Base-by-base conservation (phyloP, 192 early-diverging fungal genomes). In the Coemansia sp. region DNA sequence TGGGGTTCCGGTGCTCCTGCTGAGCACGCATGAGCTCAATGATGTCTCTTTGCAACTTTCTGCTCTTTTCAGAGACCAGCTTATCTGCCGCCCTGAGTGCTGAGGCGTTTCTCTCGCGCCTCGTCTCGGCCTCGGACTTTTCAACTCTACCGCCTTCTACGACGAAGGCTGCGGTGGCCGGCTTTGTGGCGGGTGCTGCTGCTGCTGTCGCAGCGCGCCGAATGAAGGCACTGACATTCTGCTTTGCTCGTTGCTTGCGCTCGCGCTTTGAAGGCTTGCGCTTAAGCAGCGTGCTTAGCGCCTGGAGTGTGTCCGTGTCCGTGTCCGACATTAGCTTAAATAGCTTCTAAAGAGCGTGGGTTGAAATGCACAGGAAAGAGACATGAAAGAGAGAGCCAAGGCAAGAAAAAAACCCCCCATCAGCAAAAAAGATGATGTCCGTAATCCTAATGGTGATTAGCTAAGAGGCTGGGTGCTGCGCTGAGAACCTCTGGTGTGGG, bases 21-120 rank as follows among this genome's bases (percentile, higher is more conserved):
- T 71, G 68, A 20, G 78, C 78, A 23, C 63, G 55, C 59, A 80
- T 5, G 24, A 80, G 69, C 65, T 80, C 78, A 21, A 80, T 5
- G 9, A 80, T 45, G 7, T 75, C 63, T 28, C 53, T 50, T 39
- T 75, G 72, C 62, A 80, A 18, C 42, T 56, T 66, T 66, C 66
- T 60, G 63, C 61, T 66, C 39, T 71, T 71, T 31, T 62, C 14
- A 7, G 55, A 70, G 35, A 69, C 42, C 28, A 80, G 57, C 24
- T 63, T 67, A 39, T 66, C 69, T 23, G 66, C 66, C 0, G 69
- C 68, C 18, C 65, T 62, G 45, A 80, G 26, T 1, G 65, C 65
- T 20, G 59, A 65, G 3, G 65, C 39, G 55, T 80, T 80, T 26
- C 53, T 53, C 20, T 66, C 39, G 18, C 37, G 60, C 26, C 31